Evolutionary conservation across 805 yeast species (phyloP).

Genomic region (Nakazawaea wyomingensis): DNA sequence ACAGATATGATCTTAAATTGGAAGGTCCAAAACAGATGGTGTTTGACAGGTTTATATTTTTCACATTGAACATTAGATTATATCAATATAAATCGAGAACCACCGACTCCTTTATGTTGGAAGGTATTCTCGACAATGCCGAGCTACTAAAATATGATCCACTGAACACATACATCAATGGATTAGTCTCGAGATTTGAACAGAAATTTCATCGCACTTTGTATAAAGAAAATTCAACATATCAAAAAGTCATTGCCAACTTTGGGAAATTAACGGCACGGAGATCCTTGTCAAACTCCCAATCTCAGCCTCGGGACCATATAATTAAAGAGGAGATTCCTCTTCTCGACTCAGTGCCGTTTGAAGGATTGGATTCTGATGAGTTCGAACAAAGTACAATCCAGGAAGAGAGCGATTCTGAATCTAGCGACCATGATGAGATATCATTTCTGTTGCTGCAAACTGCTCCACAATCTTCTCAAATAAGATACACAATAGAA

Average conservation of each 20-base stretch:
- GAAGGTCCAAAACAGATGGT: conserved; percentile 2
- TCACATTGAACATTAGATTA: conserved; percentile 4
- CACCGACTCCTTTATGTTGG: not conserved
- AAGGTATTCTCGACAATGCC: conserved; percentile 6
- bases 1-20: not conserved
- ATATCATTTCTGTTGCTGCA: no score
- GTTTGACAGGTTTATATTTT: conserved; percentile 6
- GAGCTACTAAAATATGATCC: not conserved
- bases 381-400: conserved; percentile 8
- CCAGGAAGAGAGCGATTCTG: not conserved
- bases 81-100: not conserved
- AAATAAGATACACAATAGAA: no score
- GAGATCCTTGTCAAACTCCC: not conserved
- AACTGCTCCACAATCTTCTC: no score
- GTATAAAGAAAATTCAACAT: not conserved
- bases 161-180: not conserved
- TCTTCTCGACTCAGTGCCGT: not conserved
- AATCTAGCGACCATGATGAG: not conserved
- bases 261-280: no score
- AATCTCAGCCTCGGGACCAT: no score
- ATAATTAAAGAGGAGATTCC: not conserved
- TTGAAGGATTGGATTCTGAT: not conserved
- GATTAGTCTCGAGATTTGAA: not conserved
- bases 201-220: not conserved
- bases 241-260: not conserved